Conservation (phyloP, 768 basidiomycete genomes). For the Leccinum variicolor region DNA sequence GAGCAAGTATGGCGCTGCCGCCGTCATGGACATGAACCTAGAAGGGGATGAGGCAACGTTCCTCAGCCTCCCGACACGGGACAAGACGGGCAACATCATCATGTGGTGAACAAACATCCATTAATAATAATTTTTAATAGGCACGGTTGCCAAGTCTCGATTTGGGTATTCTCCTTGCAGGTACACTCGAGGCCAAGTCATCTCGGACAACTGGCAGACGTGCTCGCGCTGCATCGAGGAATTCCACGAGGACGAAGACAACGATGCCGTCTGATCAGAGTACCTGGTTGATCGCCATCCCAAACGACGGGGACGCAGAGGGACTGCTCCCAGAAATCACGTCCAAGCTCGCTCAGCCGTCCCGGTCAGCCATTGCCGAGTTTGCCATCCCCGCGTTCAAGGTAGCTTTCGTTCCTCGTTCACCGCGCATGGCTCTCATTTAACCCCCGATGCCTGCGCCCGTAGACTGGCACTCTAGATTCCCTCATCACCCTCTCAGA, state of each 20-base stretch:
- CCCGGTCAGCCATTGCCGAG: conserved; percentile 57
- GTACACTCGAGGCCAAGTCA: background rate
- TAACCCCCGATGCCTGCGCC: background rate
- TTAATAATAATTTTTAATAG: conserved; percentile 13
- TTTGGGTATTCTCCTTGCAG: conserved; percentile 4
- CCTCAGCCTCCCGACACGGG: conserved; percentile 9
- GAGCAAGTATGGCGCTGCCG: conserved; percentile 45
- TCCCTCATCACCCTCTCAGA: conserved; percentile 86
- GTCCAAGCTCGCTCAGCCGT: conserved; percentile 57
- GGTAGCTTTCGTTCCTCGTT: conserved; percentile 40
- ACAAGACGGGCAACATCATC: background rate
- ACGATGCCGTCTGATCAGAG: conserved; percentile 93
- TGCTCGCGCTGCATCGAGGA: conserved; percentile 6
- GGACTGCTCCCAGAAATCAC: conserved; percentile 63
- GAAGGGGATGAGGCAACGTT: background rate
- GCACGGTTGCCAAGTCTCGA: conserved; percentile 7
- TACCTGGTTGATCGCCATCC: conserved; percentile 89
- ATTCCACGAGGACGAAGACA: conserved; percentile 7
- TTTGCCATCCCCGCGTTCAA: conserved; percentile 86
- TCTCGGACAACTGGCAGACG: background rate
- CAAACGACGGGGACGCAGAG: conserved; percentile 82
- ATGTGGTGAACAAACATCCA: background rate
- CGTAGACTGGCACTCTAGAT: conserved; percentile 91
- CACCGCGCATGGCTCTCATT: conserved; percentile 2
- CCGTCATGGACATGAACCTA: conserved; percentile 38